Evolutionary conservation across 495 filamentous ascomycete species (phyloP), one percentile per base, ranked within the genome.

Genomic region (Talaromyces borbonicus): DNA sequence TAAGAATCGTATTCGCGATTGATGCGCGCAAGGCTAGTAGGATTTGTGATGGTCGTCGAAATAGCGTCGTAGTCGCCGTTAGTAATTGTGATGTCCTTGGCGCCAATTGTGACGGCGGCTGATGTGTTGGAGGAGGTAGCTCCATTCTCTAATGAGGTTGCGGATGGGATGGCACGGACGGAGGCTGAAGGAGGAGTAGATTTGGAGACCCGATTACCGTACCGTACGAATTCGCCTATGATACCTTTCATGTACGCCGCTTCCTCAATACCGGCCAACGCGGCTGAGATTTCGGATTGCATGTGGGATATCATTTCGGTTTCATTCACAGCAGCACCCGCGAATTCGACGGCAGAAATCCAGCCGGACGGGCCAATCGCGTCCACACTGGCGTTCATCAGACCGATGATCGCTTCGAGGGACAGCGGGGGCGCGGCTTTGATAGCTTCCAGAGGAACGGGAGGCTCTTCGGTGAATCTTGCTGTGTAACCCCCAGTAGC

Each of bases 351-450:
- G 23, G 74, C 71, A 5, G 79, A 67, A 42, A 95, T 77, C 85
- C 85, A 96, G 23, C 87, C 86, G 9, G 75, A 81, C 14, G 84
- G 72, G 8, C 88, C 87, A n/a, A 95, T 75, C 8, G 86, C 80
- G 64, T 96, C 89, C 8, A 95, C 71, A 31, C 85, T 80, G 51
- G 81, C 79, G 55, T 76, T 83, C 26, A 95, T 72, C 6, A 93
- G 64, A 43, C 80, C 74, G 24, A 76, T 74, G 56, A 75, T 77
- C 8, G 66, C 74, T 29, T 76, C 69, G 16, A 52, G 77, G 61
- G 41, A 73, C 56, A 57, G 79, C 54, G 44, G 58, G 51, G 41
- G 75, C 1, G 69, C 66, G 4, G 74, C 71, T 20, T 70, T 59
- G 42, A 78, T 75, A 9, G 74, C 65, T 22, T 74, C 71, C 40